These are phyloP conservation scores for Irpex lacteus DNA, from an alignment of 1,284 basidiomycete species.

Conservation along the genomic window DNA sequence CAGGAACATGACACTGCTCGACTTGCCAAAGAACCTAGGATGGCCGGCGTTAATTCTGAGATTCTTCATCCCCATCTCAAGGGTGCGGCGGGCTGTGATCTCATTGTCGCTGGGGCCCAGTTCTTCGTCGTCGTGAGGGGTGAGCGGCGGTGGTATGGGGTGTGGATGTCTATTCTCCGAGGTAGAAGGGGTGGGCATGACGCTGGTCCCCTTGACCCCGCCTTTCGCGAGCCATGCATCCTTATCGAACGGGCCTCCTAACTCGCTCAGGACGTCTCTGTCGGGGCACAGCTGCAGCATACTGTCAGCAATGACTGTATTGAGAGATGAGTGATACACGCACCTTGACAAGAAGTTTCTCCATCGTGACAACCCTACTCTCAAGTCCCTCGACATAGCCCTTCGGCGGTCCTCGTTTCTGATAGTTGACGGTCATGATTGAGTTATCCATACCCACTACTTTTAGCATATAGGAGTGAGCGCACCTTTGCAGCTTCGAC, in stretches of 20 bases:
- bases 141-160: slow-evolving; percentile 4
- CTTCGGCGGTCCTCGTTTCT: slow-evolving; percentile 85
- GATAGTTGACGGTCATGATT: neutral
- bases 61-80: slow-evolving; percentile 24
- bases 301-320: neutral
- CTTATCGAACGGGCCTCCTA: slow-evolving; percentile 46
- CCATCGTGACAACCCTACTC: slow-evolving; percentile 68
- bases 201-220: slow-evolving; percentile 15
- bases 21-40: slow-evolving; percentile 51
- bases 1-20: slow-evolving; percentile 48
- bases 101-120: slow-evolving; percentile 38
- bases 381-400: slow-evolving; percentile 80
- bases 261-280: slow-evolving; percentile 42
- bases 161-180: neutral
- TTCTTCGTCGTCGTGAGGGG: slow-evolving; percentile 27
- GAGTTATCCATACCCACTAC: neutral
- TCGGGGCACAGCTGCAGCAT: slow-evolving; percentile 45
- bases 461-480: slow-evolving; percentile 9
- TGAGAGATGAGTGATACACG: slow-evolving; percentile 16
- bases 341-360: slow-evolving; percentile 60
- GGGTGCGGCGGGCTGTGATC: slow-evolving; percentile 24
- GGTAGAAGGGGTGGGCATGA: slow-evolving; percentile 16
- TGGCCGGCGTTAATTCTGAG: slow-evolving; percentile 30
- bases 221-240: slow-evolving; percentile 40
- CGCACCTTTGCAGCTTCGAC: slow-evolving; percentile 68